Evolutionary conservation across 1,284 basidiomycete genomes (phyloP), one percentile per base, ranked within the genome.

Genomic region (Termitomyces sp.): DNA sequence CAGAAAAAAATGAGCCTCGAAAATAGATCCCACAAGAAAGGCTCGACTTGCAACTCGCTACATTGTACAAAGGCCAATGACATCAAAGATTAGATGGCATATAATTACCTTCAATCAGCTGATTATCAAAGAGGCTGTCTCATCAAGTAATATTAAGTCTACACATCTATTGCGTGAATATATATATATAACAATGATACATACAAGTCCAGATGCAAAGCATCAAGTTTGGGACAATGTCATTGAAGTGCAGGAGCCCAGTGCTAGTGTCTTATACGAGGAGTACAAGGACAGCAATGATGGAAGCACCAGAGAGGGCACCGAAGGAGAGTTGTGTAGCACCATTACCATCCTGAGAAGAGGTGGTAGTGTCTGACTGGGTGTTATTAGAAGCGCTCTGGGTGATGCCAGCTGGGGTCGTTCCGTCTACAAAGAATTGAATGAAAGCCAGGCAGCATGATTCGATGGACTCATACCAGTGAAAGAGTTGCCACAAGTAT

Each of bases 401-500:
- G 11, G 52, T 42, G 26, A 58, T 52, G 7, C 38, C 52, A 18
- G 54, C 5, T 13, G 57, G 57, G 8, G 24, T 57, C 11, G 45
- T 38, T 24, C 57, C 57, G 34, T 58, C 57, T 58, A 7, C 14
- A 11, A 38, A 38, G 0, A 8, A 30, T 31, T 45, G 7, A 39
- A 35, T 18, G 30, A 14, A 13, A 14, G 11, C 11, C 3, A 21
- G 19, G 11, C 3, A 31, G 9, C 41, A 33, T 11, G 1, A n/a
- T 5, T 9, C 26, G 9, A 41, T 38, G 21, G 10, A 49, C 5
- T 19, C 58, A n/a, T 42, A 60, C 59, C 57, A 43, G 28, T 51
- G 49, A 60, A 60, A 0, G 55, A 46, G 5, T 53, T 40, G 5
- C 59, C 59, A 16, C 59, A 60, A 16, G 46, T 16, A 5, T 24